Evolutionary conservation across 202 grass and related monocot species (phyloP).

Genomic region (Saccharum hybrid): DNA sequence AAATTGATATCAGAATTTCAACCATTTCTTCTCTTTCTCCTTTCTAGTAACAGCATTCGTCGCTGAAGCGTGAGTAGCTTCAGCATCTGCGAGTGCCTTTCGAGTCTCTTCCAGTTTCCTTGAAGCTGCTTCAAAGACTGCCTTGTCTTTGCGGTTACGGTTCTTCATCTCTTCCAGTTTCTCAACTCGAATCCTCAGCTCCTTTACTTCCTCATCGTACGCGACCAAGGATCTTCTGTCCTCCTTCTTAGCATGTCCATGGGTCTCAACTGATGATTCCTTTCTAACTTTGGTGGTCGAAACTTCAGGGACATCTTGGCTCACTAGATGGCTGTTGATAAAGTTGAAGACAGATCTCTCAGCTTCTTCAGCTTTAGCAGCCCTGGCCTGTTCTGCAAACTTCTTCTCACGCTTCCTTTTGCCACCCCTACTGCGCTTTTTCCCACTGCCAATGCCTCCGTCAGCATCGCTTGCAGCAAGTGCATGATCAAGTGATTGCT

Average conservation of each 20-base stretch:
- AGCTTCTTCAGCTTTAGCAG: slow-evolving; percentile 70
- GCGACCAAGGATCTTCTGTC: slow-evolving; percentile 78
- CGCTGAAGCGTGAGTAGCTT: slow-evolving; percentile 68
- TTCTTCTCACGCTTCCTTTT: slow-evolving; percentile 80
- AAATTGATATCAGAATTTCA: slow-evolving; percentile 75
- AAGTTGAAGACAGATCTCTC: slow-evolving; percentile 77
- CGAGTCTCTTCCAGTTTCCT: slow-evolving; percentile 73
- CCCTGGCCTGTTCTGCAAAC: slow-evolving; percentile 67
- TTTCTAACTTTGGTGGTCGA: slow-evolving; percentile 55
- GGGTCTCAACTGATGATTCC: slow-evolving; percentile 41
- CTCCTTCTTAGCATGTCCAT: slow-evolving; percentile 49
- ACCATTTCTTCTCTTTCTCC: slow-evolving; percentile 95
- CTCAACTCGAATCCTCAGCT: slow-evolving; percentile 61
- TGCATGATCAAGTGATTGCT: slow-evolving; percentile 87
- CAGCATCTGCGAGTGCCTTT: slow-evolving; percentile 63
- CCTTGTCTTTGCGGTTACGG: slow-evolving; percentile 84
- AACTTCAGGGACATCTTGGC: slow-evolving; percentile 49
- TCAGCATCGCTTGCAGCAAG: slow-evolving; percentile 48
- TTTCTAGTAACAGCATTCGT: slow-evolving; percentile 65
- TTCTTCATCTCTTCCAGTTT: slow-evolving; percentile 86
- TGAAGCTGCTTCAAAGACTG: slow-evolving; percentile 64
- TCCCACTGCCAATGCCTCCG: slow-evolving; percentile 33
- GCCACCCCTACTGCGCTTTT: slow-evolving; percentile 80
- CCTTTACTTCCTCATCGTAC: slow-evolving; percentile 79
- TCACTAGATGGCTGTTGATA: slow-evolving; percentile 76